Evolutionary conservation across 78 protist genomes (phyloP).

Genomic region (Anaeramoeba flamelloides): DNA sequence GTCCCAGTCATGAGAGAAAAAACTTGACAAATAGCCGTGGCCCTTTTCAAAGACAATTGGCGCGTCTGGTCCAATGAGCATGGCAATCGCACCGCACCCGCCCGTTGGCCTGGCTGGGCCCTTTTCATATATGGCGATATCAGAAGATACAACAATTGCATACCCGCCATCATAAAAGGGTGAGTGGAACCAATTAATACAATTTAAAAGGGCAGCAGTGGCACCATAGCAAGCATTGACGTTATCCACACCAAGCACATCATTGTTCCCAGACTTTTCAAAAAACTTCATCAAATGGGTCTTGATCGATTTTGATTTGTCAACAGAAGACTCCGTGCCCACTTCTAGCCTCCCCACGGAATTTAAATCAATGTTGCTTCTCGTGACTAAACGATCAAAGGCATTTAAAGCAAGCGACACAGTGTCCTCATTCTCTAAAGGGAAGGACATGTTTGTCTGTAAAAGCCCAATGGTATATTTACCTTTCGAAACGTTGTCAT

Average conservation of each 20-base stretch:
- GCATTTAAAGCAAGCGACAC: background rate
- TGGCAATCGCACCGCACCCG: constrained; percentile 71
- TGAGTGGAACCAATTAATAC: constrained; percentile 73
- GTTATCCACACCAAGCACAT: constrained; percentile 40
- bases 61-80: constrained; percentile 87
- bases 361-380: background rate
- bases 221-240: constrained; percentile 92
- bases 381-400: background rate
- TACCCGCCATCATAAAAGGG: constrained; percentile 75
- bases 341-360: constrained; percentile 9
- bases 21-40: constrained; percentile 5
- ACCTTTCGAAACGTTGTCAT: too few species aligned
- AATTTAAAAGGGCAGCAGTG: constrained; percentile 70
- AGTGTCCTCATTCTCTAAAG: background rate
- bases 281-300: constrained; percentile 21
- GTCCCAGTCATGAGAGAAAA: constrained; percentile 57
- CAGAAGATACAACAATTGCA: constrained; percentile 68
- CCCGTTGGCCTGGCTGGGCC: background rate
- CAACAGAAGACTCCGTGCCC: constrained; percentile 25
- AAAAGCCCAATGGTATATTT: background rate
- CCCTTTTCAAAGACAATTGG: constrained; percentile 61
- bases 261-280: constrained; percentile 38
- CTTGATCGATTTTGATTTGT: constrained; percentile 23
- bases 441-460: background rate
- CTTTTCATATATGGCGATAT: constrained; percentile 75